Evolutionary conservation across 306 rosid species (phyloP), one percentile per base, ranked within the genome.

Genomic region (Dalbergia cultrata): DNA sequence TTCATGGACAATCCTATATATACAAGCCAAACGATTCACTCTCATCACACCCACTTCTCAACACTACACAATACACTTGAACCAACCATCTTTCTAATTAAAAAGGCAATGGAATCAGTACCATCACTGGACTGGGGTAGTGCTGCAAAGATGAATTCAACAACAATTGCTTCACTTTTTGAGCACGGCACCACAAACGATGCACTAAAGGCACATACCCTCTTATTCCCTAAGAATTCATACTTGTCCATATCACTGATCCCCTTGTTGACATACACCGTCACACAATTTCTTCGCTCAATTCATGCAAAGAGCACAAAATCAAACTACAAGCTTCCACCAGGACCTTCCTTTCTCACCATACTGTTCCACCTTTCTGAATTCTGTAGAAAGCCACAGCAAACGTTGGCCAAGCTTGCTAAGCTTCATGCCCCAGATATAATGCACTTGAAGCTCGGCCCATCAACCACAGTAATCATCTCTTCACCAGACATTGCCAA

Each of bases 261-360:
- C 21, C 26, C 17, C 60, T 54, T 54, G 12, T 2, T 17, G 3
- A 17, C 26, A 54, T 54, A 18, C 60, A 17, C 2, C 0, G 0
- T 17, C 60, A 54, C 22, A 54, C 60, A 54, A 5, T n/a, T 54
- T 17, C 60, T n/a, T 54, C 21, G 4, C 13, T 54, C 53, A 47
- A 5, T 37, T 37, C 1, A n/a, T n/a, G 7, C 60, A 16, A 54
- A 54, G 7, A n/a, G 6, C 22, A n/a, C 60, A 17, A 54, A 54
- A 54, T 7, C n/a, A n/a, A n/a, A n/a, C 3, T 26, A 52, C 5
- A 54, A 9, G 21, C 86, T 81, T 66, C 91, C 87, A 44, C 89
- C 91, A 0, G 89, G 83, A 19, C 84, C 84, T 16, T 80, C 84
- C 8, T 2, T 26, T 37, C 16, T 80, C 1, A 53, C 60, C 12